phyloP scores from a whole-genome alignment of 1,284 basidiomycete genomes.

The Puccinia brachypodii region DNA sequence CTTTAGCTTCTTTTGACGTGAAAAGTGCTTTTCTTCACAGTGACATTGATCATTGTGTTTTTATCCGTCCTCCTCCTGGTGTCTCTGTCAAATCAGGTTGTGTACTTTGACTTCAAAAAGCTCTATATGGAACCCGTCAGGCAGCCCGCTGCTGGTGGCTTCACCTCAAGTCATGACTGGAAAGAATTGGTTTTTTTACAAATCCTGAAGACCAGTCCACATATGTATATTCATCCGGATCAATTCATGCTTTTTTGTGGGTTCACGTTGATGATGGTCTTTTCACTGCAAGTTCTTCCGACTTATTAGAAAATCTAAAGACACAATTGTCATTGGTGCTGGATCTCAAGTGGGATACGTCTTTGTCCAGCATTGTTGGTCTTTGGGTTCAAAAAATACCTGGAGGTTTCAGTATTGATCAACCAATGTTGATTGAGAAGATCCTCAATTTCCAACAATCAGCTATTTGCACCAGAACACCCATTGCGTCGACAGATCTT shows the following conservation, averaged over 20 bases:
- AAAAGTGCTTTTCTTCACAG: neutral
- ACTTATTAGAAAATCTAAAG: neutral
- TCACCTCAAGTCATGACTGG: neutral
- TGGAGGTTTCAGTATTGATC: neutral
- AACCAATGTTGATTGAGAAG: neutral
- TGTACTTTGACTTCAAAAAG: neutral
- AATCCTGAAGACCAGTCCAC: neutral
- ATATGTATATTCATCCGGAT: neutral
- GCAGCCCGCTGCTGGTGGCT: neutral
- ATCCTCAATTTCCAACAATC: neutral
- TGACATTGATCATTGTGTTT: neutral
- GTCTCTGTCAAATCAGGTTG: neutral
- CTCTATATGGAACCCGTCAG: neutral
- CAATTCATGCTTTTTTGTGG: neutral
- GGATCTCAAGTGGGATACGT: neutral
- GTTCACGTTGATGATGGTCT: neutral
- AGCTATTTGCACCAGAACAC: neutral
- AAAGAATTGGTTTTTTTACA: neutral
- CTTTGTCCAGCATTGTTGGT: neutral
- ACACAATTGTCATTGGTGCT: neutral
- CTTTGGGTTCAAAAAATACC: neutral
- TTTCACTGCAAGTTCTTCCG: neutral
- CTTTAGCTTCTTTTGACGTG: neutral
- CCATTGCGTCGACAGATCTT: neutral
- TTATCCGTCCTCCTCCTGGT: neutral